These are phyloP conservation scores for Poa pratensis DNA, from an alignment of 176 grass and related monocot genomes.

Conservation along the genomic window DNA sequence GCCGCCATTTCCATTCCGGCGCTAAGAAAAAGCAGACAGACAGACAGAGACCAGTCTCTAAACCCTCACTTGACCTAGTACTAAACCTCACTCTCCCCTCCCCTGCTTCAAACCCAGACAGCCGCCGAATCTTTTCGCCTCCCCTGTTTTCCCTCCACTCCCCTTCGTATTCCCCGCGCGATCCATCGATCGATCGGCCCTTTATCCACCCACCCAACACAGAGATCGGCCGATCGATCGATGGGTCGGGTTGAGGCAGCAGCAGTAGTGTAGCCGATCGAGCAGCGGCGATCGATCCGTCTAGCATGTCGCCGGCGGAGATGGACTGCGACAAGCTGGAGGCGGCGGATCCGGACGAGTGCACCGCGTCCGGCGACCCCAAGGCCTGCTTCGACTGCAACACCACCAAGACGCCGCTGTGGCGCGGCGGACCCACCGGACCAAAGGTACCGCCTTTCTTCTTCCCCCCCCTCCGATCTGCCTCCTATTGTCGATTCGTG, in stretches of 20 bases:
- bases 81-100: not conserved
- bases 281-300: not conserved
- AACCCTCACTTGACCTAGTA: conserved; percentile 6
- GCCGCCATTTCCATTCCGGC: conserved; percentile 26
- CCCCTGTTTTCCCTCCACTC: not conserved
- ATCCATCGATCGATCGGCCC: not conserved
- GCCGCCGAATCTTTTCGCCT: not conserved
- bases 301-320: not conserved
- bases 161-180: not conserved
- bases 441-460: conserved; percentile 54
- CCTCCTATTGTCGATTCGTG: not conserved
- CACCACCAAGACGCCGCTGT: conserved; percentile 80
- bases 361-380: conserved; percentile 44
- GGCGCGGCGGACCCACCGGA: conserved; percentile 76
- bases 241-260: not conserved
- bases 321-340: conserved; percentile 14
- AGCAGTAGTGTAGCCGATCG: not conserved
- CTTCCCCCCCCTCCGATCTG: not conserved
- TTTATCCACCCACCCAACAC: not conserved
- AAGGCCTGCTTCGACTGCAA: conserved; percentile 78
- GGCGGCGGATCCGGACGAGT: conserved; percentile 30
- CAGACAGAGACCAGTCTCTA: not conserved
- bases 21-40: not conserved
- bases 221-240: not conserved
- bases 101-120: conserved; percentile 11